Base-by-base conservation (phyloP, 257 asterid genomes). In the Ilex asprella region DNA sequence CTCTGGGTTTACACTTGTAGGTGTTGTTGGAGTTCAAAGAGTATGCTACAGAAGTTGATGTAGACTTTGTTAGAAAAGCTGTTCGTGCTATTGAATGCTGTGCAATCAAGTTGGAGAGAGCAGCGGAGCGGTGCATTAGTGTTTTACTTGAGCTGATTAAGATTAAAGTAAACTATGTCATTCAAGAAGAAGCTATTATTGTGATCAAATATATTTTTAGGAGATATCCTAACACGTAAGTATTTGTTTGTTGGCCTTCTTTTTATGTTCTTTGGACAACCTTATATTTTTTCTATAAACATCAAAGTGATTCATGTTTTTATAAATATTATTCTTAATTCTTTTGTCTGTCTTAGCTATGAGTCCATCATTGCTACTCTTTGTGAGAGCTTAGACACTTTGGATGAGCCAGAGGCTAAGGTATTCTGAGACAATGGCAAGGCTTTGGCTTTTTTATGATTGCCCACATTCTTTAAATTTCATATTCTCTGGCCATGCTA, bases 391-490 rank as follows among this genome's bases (percentile, higher is more conserved):
- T 81, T 92, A 67, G 98, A 92, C 83, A 92, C 95, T 44, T 84
- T 92, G 77, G 98, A 92, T 63, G 98, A 92, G 81, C 98, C 98
- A 66, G 98, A 92, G 86, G 98, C 98, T 58, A 92, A 92, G 98
- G 98, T 92, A 83, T 47, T 60, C 59, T 16, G 63, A 62, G 39
- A 16, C 31, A 31, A 50, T 12, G 30, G 31, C 31, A 58, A 32
- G 50, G 39, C 32, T 21, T 52, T 39, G 31, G 16, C 30, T 46
- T 62, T 21, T n/a, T 39, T 59, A 14, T 29, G 32, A 21, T 62
- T 65, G 55, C 63, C 43, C 30, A 30, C 11, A 21, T 61, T 35
- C 16, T 56, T 31, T 16, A 15, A 51, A 41, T 21, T 16, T 12
- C 30, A 44, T 41, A 14, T 30, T 50, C 5, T 8, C 11, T 13